A percentile compares a stretch with the other conserved stretches of the same genome.
Evolutionary conservation across 169 alveolate species (phyloP).

Genomic region (Hepatocystis sp.): DNA sequence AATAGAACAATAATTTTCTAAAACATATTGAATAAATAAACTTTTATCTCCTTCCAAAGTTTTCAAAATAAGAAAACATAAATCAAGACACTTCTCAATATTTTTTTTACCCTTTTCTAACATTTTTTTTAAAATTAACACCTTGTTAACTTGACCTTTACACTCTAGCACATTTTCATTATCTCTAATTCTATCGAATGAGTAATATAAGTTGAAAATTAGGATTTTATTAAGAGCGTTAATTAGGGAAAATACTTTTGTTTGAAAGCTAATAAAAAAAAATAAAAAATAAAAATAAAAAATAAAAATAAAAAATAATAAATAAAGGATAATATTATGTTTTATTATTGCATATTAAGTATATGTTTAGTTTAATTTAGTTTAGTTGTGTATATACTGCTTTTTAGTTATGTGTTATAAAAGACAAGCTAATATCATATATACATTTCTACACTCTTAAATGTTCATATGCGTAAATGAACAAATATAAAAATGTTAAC

Average conservation of each 20-base stretch:
- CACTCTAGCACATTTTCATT: neutral
- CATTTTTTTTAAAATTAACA: neutral
- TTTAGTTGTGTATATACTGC: too few relatives aligned
- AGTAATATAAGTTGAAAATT: constrained; percentile 31
- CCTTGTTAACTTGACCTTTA: neutral
- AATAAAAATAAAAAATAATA: neutral
- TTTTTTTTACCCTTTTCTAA: constrained; percentile 51
- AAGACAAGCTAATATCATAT: too few relatives aligned
- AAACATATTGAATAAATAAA: constrained; percentile 28
- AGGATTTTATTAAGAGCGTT: constrained; percentile 12
- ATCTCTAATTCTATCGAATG: constrained; percentile 60
- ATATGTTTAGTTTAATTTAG: too few relatives aligned
- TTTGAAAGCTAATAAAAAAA: constrained; percentile 23
- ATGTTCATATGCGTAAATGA: too few relatives aligned
- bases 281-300: neutral
- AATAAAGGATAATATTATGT: neutral
- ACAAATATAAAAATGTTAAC: too few relatives aligned
- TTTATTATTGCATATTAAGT: too few relatives aligned
- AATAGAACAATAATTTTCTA: constrained; percentile 57
- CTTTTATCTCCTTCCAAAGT: constrained; percentile 23
- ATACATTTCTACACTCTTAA: too few relatives aligned
- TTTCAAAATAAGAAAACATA: constrained; percentile 32
- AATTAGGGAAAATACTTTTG: constrained; percentile 18
- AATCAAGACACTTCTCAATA: constrained; percentile 36
- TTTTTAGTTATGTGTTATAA: too few relatives aligned